Evolutionary conservation across 306 rosid genomes (phyloP), one percentile per base, ranked within the genome.

Genomic region (Sicyos edulis): DNA sequence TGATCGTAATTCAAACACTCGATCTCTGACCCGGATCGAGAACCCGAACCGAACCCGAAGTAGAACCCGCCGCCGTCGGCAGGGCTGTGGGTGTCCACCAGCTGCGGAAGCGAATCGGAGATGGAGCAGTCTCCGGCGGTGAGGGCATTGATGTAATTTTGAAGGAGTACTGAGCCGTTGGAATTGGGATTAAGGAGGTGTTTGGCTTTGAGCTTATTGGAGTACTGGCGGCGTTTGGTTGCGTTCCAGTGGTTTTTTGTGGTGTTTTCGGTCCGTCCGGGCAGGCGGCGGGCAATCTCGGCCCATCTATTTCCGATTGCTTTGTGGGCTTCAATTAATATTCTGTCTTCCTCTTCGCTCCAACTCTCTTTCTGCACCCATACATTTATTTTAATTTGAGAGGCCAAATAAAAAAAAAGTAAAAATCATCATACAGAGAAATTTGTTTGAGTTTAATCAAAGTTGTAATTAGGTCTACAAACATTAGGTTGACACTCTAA

Each of bases 221-320:
- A 47, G 16, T 68, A 73, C 15, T 69, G 86, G 56, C 86, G 68
- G 0, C 97, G 74, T 82, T 87, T 92, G 0, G 90, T 88, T 10
- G 95, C 83, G 45, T 89, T 87, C 96, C 92, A 89, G 20, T 89
- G 95, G 71, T 92, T 92, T 79, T 92, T 89, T 7, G 88, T 85
- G 1, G 89, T 75, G 79, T 92, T 92, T 29, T 89, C 95, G 0
- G 89, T 85, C 16, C 96, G 72, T 0, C 90, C 92, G 0, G 85
- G 92, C 24, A 89, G 40, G 26, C 78, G 72, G 64, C 67, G 85
- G 0, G 96, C 89, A 0, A 92, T 92, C 72, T 89, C 96, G 0
- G 97, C 85, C 96, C 97, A 92, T 19, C 71, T 83, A 75, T 89
- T 92, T 2, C 96, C 92, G 3, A 89, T 62, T 45, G 69, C 75